These are phyloP conservation scores for Phoenix roebelenii DNA, from an alignment of 176 grass and related monocot genomes.

Conservation along the genomic window DNA sequence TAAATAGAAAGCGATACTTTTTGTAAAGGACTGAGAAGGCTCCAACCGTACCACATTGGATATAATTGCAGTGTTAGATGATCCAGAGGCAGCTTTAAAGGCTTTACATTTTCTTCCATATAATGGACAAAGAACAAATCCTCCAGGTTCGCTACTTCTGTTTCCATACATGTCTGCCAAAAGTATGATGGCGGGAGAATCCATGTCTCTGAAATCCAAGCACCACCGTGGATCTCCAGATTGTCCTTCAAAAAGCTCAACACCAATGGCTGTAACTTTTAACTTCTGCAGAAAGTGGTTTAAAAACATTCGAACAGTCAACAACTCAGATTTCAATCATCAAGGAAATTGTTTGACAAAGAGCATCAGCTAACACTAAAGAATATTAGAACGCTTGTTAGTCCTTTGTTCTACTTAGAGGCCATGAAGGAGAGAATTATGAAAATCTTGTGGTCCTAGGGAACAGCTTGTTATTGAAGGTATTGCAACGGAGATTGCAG, in stretches of 20 bases:
- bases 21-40: constrained; percentile 1
- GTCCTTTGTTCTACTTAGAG: too few species aligned
- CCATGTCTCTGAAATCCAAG: constrained; percentile 98
- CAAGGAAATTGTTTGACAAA: too few species aligned
- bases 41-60: constrained; percentile 55
- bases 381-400: too few species aligned
- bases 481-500: too few species aligned
- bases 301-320: neutral
- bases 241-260: constrained; percentile 71
- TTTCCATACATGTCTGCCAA: constrained; percentile 68
- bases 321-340: too few species aligned
- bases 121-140: constrained; percentile 86
- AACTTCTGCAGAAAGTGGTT: constrained; percentile 56
- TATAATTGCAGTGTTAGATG: constrained; percentile 69
- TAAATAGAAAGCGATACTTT: neutral
- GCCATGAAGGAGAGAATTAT: too few species aligned
- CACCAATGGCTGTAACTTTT: constrained; percentile 73
- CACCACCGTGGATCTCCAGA: constrained; percentile 77
- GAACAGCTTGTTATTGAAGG: too few species aligned
- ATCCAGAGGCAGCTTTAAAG: constrained; percentile 76
- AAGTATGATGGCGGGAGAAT: constrained; percentile 65
- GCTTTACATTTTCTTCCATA: constrained; percentile 94
- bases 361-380: too few species aligned
- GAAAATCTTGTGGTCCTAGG: too few species aligned
- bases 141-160: constrained; percentile 66